These are phyloP conservation scores for Hypoxylon fragiforme DNA, from an alignment of 495 filamentous ascomycete species.

Conservation along the genomic window DNA sequence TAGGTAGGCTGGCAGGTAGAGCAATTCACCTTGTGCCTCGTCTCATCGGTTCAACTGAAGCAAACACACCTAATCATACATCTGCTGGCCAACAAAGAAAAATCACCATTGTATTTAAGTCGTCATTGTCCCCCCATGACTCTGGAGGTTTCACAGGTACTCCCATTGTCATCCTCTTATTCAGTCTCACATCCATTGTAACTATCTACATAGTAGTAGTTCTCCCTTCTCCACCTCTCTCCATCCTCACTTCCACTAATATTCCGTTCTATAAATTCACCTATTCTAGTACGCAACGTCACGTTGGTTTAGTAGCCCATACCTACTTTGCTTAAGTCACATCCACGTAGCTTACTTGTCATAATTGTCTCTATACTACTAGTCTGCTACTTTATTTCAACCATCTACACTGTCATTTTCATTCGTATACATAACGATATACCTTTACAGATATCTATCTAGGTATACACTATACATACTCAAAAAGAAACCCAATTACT, in stretches of 20 bases:
- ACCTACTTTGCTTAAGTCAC: background rate
- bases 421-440: background rate
- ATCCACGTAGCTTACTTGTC: background rate
- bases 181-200: background rate
- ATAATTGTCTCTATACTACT: background rate
- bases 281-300: too few species aligned
- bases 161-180: slow-evolving; percentile 5
- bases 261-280: too few species aligned
- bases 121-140: slow-evolving; percentile 9
- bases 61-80: background rate
- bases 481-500: too few species aligned
- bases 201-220: too few species aligned
- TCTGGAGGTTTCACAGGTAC: slow-evolving; percentile 11
- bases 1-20: background rate
- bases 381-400: background rate
- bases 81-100: background rate
- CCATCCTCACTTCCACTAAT: too few species aligned
- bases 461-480: too few species aligned
- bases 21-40: slow-evolving; percentile 18
- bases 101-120: slow-evolving; percentile 20
- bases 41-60: slow-evolving; percentile 14
- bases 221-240: background rate
- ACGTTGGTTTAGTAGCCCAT: background rate
- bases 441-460: too few species aligned
- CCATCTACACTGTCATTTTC: background rate